Percentiles rank a stretch among this genome's conserved stretches.
These are phyloP conservation scores for Ogataea siamensis DNA, from an alignment of 805 yeast species.

Conservation along the genomic window DNA sequence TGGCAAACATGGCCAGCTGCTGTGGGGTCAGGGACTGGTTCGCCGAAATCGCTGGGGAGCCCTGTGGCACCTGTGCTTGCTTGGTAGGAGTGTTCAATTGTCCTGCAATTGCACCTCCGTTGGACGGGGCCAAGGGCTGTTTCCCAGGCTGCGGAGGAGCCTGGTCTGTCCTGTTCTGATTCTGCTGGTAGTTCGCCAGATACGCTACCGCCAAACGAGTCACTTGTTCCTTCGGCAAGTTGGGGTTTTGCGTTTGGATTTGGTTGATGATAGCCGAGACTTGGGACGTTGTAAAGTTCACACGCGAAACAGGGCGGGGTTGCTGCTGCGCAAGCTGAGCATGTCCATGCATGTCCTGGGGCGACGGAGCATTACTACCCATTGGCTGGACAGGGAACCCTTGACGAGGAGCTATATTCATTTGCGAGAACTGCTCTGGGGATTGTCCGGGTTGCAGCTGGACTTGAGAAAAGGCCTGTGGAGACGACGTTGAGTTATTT, in stretches of 20 bases:
- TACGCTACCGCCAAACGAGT: conserved; percentile 65
- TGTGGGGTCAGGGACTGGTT: conserved; percentile 23
- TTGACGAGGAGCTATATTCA: conserved; percentile 5
- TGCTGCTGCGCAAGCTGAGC: conserved; percentile 15
- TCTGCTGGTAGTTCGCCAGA: conserved; percentile 55
- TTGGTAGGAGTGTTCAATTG: conserved; percentile 19
- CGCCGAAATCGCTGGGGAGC: conserved; percentile 1
- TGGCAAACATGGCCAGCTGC: conserved; percentile 29
- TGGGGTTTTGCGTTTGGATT: conserved; percentile 65
- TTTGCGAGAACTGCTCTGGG: conserved; percentile 9
- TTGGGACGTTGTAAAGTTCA: conserved; percentile 54
- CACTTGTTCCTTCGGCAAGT: conserved; percentile 59
- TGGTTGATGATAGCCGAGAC: conserved; percentile 63
- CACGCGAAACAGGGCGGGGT: conserved; percentile 20
- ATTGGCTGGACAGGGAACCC: conserved; percentile 7
- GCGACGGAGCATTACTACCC: conserved; percentile 13
- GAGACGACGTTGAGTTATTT: conserved; percentile 9
- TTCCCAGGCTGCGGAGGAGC: conserved; percentile 16
- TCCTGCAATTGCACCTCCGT: conserved; percentile 17
- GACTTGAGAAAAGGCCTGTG: conserved; percentile 14
- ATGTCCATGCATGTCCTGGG: conserved; percentile 12
- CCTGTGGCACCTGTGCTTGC: conserved; percentile 14
- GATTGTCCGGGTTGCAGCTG: conserved; percentile 15
- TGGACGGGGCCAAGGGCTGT: conserved; percentile 13
- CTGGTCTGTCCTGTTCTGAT: conserved; percentile 39